A percentile compares a stretch with the other conserved stretches of the same genome.
Evolutionary conservation across 2,329 filamentous ascomycete species (phyloP).

Genomic region (Exophiala viscosa): DNA sequence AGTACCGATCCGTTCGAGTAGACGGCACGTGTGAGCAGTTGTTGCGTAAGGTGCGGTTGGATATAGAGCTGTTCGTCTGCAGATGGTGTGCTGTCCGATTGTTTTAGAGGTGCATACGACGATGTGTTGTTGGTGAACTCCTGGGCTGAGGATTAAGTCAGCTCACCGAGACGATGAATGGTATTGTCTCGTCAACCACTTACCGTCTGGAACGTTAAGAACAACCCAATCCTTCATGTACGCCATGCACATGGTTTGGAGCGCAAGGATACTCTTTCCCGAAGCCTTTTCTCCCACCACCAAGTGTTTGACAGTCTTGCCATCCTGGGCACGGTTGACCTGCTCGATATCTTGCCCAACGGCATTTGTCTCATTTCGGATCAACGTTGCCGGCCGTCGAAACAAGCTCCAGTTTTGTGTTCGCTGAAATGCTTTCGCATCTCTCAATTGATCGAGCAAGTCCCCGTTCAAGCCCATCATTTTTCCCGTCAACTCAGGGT

Average conservation of each 20-base stretch:
- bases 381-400: constrained; percentile 70
- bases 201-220: constrained; percentile 84
- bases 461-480: constrained; percentile 64
- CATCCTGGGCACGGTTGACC: constrained; percentile 41
- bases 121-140: constrained; percentile 78
- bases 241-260: constrained; percentile 79
- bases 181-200: constrained; percentile 32
- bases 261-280: constrained; percentile 81
- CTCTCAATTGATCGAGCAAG: constrained; percentile 74
- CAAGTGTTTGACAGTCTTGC: constrained; percentile 54
- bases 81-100: constrained; percentile 3
- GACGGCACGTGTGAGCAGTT: constrained; percentile 67
- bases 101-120: constrained; percentile 68
- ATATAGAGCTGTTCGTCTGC: constrained; percentile 58
- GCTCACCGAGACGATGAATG: not conserved
- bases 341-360: constrained; percentile 62
- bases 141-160: constrained; percentile 54
- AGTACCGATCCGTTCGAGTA: constrained; percentile 70
- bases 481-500: constrained; percentile 57
- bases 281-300: constrained; percentile 69
- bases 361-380: constrained; percentile 73
- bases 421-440: constrained; percentile 85
- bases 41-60: constrained; percentile 73
- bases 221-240: constrained; percentile 85
- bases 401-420: constrained; percentile 88